These are phyloP conservation scores for Nakazawaea molendinolei DNA, from an alignment of 805 yeast species.

Conservation along the genomic window DNA sequence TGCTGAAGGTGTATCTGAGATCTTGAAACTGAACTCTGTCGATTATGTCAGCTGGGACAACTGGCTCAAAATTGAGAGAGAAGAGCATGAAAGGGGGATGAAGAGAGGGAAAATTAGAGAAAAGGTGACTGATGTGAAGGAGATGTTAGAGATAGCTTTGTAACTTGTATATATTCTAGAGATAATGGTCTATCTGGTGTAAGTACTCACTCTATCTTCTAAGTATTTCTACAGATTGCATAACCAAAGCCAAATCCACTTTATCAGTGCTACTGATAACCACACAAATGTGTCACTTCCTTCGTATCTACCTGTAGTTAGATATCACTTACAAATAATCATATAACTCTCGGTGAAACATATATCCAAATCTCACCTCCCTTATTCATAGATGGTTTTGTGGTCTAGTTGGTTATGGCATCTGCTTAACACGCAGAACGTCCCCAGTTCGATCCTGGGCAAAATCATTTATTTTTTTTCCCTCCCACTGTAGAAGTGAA, in stretches of 20 bases:
- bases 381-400: slow-evolving; percentile 50
- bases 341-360: too few relatives aligned
- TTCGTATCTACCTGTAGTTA: too few relatives aligned
- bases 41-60: slow-evolving; percentile 51
- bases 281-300: too few relatives aligned
- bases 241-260: too few relatives aligned
- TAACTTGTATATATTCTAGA: too few relatives aligned
- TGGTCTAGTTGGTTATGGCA: slow-evolving; percentile 99
- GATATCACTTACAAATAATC: too few relatives aligned
- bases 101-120: slow-evolving; percentile 45
- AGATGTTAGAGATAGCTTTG: too few relatives aligned
- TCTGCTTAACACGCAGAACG: slow-evolving; percentile 99
- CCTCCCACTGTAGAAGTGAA: too few relatives aligned
- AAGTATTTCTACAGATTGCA: too few relatives aligned
- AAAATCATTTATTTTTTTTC: slow-evolving; percentile 61
- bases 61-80: slow-evolving; percentile 53
- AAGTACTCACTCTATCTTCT: too few relatives aligned
- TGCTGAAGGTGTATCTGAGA: slow-evolving; percentile 21
- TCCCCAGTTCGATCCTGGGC: slow-evolving; percentile 99
- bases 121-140: slow-evolving; percentile 42
- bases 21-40: slow-evolving; percentile 16
- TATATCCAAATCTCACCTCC: not conserved
- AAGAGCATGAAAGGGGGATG: slow-evolving; percentile 46
- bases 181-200: too few relatives aligned
- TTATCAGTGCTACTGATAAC: too few relatives aligned